These are phyloP conservation scores for Citrullus colocynthis DNA, from an alignment of 306 rosid genomes.

Conservation along the genomic window DNA sequence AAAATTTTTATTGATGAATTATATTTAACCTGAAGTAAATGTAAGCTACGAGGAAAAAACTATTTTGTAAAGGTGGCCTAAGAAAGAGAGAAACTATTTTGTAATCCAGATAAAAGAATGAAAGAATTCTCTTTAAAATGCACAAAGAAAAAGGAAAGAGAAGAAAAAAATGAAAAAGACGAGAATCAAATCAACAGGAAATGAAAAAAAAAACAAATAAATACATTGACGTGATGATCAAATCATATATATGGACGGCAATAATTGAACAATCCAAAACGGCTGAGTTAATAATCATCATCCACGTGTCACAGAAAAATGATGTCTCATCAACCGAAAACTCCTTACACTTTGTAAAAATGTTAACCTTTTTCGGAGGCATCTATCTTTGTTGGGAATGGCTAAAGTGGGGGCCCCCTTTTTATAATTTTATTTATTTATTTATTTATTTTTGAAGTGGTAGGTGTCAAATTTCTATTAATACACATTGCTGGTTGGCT, in stretches of 20 bases:
- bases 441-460: neutral
- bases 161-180: too few relatives aligned
- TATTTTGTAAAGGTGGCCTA: too few relatives aligned
- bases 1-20: too few relatives aligned
- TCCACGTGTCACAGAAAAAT: neutral
- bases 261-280: neutral
- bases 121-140: neutral
- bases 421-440: neutral
- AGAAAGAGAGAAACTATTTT: too few relatives aligned
- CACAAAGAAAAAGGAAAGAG: neutral
- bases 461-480: neutral
- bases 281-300: neutral
- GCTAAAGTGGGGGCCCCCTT: neutral
- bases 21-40: too few relatives aligned
- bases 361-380: neutral
- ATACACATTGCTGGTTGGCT: neutral
- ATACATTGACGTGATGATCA: neutral
- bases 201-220: neutral
- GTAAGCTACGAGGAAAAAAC: too few relatives aligned
- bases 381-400: neutral
- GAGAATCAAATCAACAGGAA: neutral
- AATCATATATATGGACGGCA: neutral
- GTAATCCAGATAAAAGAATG: too few relatives aligned
- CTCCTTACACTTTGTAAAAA: neutral
- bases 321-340: neutral